Conservation (phyloP, 768 basidiomycete species). For the Candolleomyces eurysporus region DNA sequence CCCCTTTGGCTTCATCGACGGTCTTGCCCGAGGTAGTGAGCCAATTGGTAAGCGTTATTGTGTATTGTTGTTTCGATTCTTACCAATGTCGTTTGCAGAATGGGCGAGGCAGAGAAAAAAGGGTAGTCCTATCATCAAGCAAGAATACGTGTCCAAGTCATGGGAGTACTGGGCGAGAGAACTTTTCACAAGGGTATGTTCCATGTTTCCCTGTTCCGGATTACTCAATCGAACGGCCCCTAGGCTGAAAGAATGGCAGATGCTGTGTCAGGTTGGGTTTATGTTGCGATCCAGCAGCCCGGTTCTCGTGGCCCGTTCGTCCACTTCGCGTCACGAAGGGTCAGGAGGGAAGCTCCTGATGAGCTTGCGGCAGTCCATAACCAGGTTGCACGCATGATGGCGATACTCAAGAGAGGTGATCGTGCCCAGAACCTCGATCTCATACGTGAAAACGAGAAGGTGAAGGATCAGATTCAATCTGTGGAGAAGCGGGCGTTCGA, state of each 20-base stretch:
- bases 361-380: background rate
- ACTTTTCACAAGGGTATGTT: background rate
- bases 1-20: background rate
- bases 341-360: background rate
- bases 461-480: no score
- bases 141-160: background rate
- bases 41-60: background rate
- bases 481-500: no score
- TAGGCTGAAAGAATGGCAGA: background rate
- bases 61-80: background rate
- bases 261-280: background rate
- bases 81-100: background rate
- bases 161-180: background rate
- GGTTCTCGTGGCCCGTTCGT: background rate
- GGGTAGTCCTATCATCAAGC: no score
- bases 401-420: background rate
- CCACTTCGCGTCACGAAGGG: constrained; percentile 1
- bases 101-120: background rate
- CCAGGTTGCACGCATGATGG: background rate
- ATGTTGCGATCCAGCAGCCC: constrained; percentile 4
- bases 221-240: background rate
- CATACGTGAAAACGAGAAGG: background rate
- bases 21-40: background rate
- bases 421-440: background rate
- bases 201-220: background rate